These are phyloP conservation scores for Aegle marmelos DNA, from an alignment of 345 rosid genomes.

Conservation along the genomic window DNA sequence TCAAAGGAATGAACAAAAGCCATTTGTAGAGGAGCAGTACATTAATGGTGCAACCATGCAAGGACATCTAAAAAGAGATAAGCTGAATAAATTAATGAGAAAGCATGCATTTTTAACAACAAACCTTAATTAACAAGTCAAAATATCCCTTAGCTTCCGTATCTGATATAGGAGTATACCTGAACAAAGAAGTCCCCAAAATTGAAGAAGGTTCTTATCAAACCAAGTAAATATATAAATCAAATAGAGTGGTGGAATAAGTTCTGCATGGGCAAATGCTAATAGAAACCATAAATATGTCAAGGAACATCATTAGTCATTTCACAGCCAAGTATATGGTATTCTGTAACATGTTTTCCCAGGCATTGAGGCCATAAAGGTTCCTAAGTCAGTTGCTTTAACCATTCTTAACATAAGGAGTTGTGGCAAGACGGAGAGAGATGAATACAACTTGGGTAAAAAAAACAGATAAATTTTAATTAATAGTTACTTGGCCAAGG, in stretches of 20 bases:
- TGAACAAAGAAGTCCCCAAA: slow-evolving; percentile 27
- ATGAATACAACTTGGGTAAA: background rate
- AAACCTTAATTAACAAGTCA: slow-evolving; percentile 89
- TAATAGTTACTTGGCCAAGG: background rate
- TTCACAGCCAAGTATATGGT: background rate
- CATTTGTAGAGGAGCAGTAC: slow-evolving; percentile 2
- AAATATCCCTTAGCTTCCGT: slow-evolving; percentile 84
- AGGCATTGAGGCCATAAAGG: background rate
- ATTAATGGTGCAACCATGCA: background rate
- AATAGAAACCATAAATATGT: background rate
- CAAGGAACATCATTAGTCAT: slow-evolving; percentile 1
- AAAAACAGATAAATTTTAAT: background rate
- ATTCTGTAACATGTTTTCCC: background rate
- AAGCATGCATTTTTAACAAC: slow-evolving; percentile 3
- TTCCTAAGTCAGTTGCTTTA: background rate
- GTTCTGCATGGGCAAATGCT: too few relatives aligned
- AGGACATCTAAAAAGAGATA: slow-evolving; percentile 9
- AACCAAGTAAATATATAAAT: background rate
- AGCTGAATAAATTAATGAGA: background rate
- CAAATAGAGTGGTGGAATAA: too few relatives aligned
- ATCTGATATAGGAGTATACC: slow-evolving; percentile 95
- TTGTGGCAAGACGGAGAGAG: background rate
- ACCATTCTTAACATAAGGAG: background rate
- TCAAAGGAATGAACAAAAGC: background rate
- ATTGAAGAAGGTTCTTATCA: background rate